These are phyloP conservation scores for Diplotaxis tenuifolia DNA, from an alignment of 345 rosid genomes.

Conservation along the genomic window DNA sequence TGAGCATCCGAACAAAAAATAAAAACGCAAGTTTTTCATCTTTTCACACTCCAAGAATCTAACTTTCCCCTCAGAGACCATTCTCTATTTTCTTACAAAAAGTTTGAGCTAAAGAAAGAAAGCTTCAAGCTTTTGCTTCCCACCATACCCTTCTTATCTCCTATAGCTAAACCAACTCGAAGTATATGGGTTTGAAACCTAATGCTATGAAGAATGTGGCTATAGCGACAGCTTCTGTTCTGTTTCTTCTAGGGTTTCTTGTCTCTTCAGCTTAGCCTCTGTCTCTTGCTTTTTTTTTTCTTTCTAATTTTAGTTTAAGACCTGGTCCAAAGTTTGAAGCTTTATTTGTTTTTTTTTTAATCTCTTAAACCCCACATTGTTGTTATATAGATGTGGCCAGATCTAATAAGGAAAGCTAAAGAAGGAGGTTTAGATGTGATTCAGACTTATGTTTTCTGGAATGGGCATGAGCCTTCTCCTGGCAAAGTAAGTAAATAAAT, in stretches of 20 bases:
- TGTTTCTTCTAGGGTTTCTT: constrained; percentile 41
- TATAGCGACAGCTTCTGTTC: constrained; percentile 34
- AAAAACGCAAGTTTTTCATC: constrained; percentile 15
- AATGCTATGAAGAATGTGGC: constrained; percentile 52
- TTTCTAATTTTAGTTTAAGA: background rate
- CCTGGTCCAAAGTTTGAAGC: background rate
- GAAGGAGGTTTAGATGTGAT: constrained; percentile 97
- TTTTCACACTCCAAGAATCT: constrained; percentile 25
- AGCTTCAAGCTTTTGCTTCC: constrained; percentile 21
- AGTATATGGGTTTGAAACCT: no score
- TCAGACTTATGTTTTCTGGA: constrained; percentile 99
- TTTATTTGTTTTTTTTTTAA: background rate
- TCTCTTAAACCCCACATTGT: constrained; percentile 26
- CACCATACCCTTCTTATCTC: constrained; percentile 1
- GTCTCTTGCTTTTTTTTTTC: constrained; percentile 53
- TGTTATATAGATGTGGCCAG: constrained; percentile 99
- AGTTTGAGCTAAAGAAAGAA: background rate
- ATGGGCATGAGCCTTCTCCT: constrained; percentile 93
- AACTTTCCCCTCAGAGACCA: background rate
- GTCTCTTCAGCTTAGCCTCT: constrained; percentile 53
- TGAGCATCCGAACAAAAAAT: constrained; percentile 28
- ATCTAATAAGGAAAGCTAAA: constrained; percentile 89
- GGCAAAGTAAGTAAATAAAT: constrained; percentile 63
- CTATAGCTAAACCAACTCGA: no score
- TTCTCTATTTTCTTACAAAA: constrained; percentile 14